Evolutionary conservation across 2,329 filamentous ascomycete species (phyloP).

Genomic region (Neocucurbitaria cava): DNA sequence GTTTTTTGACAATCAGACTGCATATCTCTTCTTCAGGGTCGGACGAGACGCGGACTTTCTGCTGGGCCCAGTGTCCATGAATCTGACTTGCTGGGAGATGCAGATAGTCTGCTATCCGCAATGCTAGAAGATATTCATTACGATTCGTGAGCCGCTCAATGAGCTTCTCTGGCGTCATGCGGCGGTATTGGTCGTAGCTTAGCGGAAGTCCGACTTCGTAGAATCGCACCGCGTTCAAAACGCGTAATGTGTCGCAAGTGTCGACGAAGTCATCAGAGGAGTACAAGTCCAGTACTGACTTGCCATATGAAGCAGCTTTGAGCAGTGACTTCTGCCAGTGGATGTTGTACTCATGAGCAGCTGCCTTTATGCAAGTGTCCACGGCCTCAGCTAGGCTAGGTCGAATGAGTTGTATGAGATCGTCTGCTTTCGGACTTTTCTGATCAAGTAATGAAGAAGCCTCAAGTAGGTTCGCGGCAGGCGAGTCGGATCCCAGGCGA

Average conservation of each 20-base stretch:
- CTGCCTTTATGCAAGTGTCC: constrained; percentile 90
- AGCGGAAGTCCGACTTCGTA: constrained; percentile 90
- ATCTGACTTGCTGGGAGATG: constrained; percentile 86
- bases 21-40: constrained; percentile 91
- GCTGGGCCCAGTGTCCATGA: constrained; percentile 95
- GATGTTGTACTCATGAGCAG: constrained; percentile 87
- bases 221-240: constrained; percentile 89
- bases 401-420: constrained; percentile 94
- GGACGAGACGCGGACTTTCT: constrained; percentile 85
- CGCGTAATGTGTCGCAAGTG: constrained; percentile 92
- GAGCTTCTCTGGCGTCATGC: constrained; percentile 87
- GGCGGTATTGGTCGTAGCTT: constrained; percentile 92
- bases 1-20: constrained; percentile 81
- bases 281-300: constrained; percentile 95
- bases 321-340: constrained; percentile 95
- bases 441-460: constrained; percentile 89
- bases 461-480: constrained; percentile 91
- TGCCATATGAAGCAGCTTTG: constrained; percentile 97
- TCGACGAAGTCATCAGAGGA: constrained; percentile 99
- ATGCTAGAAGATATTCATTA: constrained; percentile 87
- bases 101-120: constrained; percentile 87
- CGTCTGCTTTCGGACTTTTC: constrained; percentile 95
- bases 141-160: constrained; percentile 85
- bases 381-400: constrained; percentile 89
- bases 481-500: constrained; percentile 82